A percentile compares a stretch with the other conserved stretches of the same genome.
Evolutionary conservation across 768 basidiomycete species (phyloP).

Genomic region (Daedaleopsis sinensis): DNA sequence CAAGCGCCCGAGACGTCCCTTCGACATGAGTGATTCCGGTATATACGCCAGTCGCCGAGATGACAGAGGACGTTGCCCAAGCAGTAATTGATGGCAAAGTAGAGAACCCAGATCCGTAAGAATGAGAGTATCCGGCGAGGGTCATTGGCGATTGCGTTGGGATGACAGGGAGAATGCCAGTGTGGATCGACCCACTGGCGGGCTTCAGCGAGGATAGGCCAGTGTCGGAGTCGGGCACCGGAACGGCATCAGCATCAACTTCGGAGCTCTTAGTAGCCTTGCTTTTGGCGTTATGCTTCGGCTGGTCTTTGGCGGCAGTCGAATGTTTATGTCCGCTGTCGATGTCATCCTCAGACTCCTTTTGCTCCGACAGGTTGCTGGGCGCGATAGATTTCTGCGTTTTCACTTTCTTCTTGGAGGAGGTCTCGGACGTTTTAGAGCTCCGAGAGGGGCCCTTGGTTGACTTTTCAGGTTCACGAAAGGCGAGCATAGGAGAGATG

Average conservation of each 20-base stretch:
- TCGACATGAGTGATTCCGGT: not conserved
- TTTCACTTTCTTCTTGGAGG: not conserved
- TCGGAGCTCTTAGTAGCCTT: conserved; percentile 13
- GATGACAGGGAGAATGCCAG: conserved; percentile 29
- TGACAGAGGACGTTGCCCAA: conserved; percentile 5
- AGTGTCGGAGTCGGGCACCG: conserved; percentile 53
- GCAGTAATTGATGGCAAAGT: conserved; percentile 23
- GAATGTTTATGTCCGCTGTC: conserved; percentile 10
- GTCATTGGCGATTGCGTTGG: conserved; percentile 12
- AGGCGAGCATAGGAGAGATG: conserved; percentile 5
- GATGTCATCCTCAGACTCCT: conserved; percentile 7
- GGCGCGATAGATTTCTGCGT: not conserved
- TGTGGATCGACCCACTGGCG: conserved; percentile 16
- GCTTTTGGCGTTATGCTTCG: conserved; percentile 13
- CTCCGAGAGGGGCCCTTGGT: not conserved
- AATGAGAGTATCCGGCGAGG: conserved; percentile 4
- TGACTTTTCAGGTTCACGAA: conserved; percentile 7
- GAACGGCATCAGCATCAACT: conserved; percentile 41
- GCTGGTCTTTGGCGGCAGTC: conserved; percentile 14
- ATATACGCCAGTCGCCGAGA: not conserved
- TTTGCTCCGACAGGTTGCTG: conserved; percentile 11
- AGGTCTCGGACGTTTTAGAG: not conserved
- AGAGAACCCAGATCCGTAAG: conserved; percentile 21
- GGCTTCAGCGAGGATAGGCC: conserved; percentile 25
- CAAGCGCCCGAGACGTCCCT: conserved; percentile 16